Percentiles rank a stretch among this genome's conserved stretches.
phyloP scores from a whole-genome alignment of 257 asterid genomes.

The Nicotiana otophora region DNA sequence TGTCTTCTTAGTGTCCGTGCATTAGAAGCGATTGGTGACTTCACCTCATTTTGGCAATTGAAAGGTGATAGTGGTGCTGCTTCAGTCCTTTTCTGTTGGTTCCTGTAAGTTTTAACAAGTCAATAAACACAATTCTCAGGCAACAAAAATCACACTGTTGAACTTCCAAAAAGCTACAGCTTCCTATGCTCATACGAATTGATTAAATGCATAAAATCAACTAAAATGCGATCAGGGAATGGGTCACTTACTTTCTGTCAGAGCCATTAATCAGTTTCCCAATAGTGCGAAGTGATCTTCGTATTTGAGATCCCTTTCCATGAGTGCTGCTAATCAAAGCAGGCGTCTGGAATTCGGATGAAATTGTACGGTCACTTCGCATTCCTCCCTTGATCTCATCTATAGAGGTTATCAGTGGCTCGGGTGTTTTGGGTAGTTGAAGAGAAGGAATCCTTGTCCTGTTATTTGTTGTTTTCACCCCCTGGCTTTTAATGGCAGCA shows the following conservation, averaged over 20 bases:
- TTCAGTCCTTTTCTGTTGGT: conserved; percentile 46
- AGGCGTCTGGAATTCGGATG: conserved; percentile 39
- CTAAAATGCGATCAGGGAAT: conserved; percentile 5
- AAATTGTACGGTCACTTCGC: conserved; percentile 26
- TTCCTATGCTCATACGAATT: not conserved
- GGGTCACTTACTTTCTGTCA: conserved; percentile 51
- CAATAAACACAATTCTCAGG: not conserved
- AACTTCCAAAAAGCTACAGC: not conserved
- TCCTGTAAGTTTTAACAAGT: conserved; percentile 35
- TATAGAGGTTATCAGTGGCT: too few relatives aligned
- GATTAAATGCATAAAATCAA: not conserved
- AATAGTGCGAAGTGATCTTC: conserved; percentile 74
- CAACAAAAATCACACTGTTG: not conserved
- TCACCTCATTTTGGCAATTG: conserved; percentile 28
- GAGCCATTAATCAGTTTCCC: conserved; percentile 79
- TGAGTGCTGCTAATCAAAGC: conserved; percentile 28
- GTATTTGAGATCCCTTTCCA: conserved; percentile 71
- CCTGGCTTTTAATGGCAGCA: too few relatives aligned
- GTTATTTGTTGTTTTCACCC: too few relatives aligned
- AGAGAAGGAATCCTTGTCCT: too few relatives aligned
- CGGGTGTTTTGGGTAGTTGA: too few relatives aligned
- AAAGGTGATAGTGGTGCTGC: conserved; percentile 22
- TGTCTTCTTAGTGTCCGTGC: conserved; percentile 62
- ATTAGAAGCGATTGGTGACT: conserved; percentile 46
- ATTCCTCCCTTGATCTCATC: conserved; percentile 28